A percentile compares a stretch with the other conserved stretches of the same genome.
phyloP scores from a whole-genome alignment of 257 asterid genomes.

The Eustoma russellianum region DNA sequence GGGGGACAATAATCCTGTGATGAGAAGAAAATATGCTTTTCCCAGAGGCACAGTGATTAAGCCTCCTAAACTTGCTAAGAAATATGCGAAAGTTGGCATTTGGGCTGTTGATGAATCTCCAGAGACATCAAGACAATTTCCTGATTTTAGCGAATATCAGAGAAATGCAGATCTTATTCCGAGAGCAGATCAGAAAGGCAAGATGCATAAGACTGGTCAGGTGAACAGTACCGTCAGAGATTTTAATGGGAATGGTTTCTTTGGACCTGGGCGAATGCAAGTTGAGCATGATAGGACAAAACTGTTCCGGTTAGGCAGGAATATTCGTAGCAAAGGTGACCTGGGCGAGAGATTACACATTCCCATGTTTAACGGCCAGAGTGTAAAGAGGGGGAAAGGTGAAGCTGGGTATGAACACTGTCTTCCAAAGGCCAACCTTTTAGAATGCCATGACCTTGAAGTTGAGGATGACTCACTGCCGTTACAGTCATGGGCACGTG shows the following conservation, averaged over 20 bases:
- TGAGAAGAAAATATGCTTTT: slow-evolving; percentile 96
- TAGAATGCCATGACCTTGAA: slow-evolving; percentile 34
- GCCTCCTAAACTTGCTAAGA: slow-evolving; percentile 41
- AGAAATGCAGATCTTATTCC: slow-evolving; percentile 27
- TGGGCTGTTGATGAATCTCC: slow-evolving; percentile 42
- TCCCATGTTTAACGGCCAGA: slow-evolving; percentile 26
- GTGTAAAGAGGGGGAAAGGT: slow-evolving; percentile 43
- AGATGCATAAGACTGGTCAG: slow-evolving; percentile 57
- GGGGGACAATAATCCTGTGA: slow-evolving; percentile 73
- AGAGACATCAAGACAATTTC: slow-evolving; percentile 29
- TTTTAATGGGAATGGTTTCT: slow-evolving; percentile 33
- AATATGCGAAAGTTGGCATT: slow-evolving; percentile 37
- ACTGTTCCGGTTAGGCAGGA: slow-evolving; percentile 44
- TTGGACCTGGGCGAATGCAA: slow-evolving; percentile 30
- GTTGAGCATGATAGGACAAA: slow-evolving; percentile 40
- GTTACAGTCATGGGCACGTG: slow-evolving; percentile 37
- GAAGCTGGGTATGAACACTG: slow-evolving; percentile 34
- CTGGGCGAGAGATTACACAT: slow-evolving; percentile 38
- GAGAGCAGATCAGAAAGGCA: slow-evolving; percentile 50
- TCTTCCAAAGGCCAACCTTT: slow-evolving; percentile 40
- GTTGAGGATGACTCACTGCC: slow-evolving; percentile 51
- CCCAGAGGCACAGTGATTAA: slow-evolving; percentile 39
- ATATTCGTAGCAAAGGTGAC: slow-evolving; percentile 48
- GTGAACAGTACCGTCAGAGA: slow-evolving; percentile 29
- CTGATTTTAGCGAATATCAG: slow-evolving; percentile 29